Evolutionary conservation across 345 rosid genomes (phyloP).

Genomic region (Eutrema japonicum): DNA sequence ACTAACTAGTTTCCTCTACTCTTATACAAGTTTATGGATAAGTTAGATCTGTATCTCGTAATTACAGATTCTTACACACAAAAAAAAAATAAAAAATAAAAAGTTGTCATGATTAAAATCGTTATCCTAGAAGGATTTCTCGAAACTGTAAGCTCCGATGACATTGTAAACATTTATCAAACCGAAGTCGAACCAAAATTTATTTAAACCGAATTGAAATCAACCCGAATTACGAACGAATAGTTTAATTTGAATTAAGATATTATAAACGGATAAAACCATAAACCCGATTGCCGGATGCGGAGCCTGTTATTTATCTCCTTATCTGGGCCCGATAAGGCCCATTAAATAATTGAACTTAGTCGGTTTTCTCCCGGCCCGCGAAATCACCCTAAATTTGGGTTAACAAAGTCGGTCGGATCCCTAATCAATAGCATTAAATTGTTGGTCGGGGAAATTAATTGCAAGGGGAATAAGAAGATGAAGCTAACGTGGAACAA

Average conservation of each 20-base stretch:
- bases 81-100: not conserved
- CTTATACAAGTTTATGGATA: not conserved
- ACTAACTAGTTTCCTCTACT: slow-evolving; percentile 39
- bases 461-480: slow-evolving; percentile 11
- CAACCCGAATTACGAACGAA: no score
- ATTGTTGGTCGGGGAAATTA: no score
- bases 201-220: no score
- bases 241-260: no score
- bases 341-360: not conserved
- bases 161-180: not conserved
- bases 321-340: not conserved
- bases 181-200: not conserved
- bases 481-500: slow-evolving; percentile 86
- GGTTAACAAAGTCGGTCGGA: no score
- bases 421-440: no score
- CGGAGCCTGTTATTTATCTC: no score
- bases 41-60: slow-evolving; percentile 32
- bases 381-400: not conserved
- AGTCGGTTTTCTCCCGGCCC: not conserved
- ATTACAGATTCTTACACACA: slow-evolving; percentile 26
- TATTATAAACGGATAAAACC: no score
- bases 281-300: no score
- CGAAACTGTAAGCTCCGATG: no score
- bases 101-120: not conserved
- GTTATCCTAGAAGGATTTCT: not conserved